Evolutionary conservation across 1,139 yeast genomes (phyloP).

Genomic region (Taphrina sp.): DNA sequence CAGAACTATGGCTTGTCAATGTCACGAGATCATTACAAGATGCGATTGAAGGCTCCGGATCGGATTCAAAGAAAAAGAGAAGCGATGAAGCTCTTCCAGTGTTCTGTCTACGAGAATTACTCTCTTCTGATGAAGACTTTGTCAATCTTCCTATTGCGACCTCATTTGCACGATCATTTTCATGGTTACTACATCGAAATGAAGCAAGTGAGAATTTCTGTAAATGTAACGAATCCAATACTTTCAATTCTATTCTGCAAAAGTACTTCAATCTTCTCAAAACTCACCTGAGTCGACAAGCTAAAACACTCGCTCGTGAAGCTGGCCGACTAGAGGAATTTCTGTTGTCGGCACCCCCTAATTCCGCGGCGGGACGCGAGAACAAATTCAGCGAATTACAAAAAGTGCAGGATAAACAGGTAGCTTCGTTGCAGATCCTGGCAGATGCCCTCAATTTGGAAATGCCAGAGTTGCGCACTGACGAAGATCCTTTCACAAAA

Average conservation of each 20-base stretch:
- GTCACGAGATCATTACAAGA: constrained; percentile 52
- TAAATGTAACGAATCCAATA: too few relatives aligned
- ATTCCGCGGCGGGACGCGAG: constrained; percentile 5
- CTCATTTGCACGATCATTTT: constrained; percentile 53
- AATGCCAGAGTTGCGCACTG: constrained; percentile 45
- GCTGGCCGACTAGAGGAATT: constrained; percentile 12
- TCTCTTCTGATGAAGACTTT: constrained; percentile 40
- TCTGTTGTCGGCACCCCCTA: not conserved
- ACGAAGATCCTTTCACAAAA: constrained; percentile 33
- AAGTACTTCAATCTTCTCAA: constrained; percentile 53
- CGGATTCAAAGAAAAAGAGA: constrained; percentile 7
- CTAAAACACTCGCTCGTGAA: constrained; percentile 43
- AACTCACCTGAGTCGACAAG: constrained; percentile 46
- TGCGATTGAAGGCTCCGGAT: constrained; percentile 37
- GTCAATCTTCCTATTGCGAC: constrained; percentile 48
- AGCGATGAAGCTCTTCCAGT: constrained; percentile 42
- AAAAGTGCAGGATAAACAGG: constrained; percentile 51
- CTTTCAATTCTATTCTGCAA: constrained; percentile 39
- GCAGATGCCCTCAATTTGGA: constrained; percentile 48
- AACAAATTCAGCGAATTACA: constrained; percentile 4
- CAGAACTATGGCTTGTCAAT: constrained; percentile 66
- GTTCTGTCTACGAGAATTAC: constrained; percentile 42
- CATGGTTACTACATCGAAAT: constrained; percentile 1
- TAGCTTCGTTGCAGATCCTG: constrained; percentile 50
- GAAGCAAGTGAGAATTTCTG: constrained; percentile 35